Base-by-base conservation (phyloP, 805 yeast genomes). In the Wickerhamomyces rabaulensis region DNA sequence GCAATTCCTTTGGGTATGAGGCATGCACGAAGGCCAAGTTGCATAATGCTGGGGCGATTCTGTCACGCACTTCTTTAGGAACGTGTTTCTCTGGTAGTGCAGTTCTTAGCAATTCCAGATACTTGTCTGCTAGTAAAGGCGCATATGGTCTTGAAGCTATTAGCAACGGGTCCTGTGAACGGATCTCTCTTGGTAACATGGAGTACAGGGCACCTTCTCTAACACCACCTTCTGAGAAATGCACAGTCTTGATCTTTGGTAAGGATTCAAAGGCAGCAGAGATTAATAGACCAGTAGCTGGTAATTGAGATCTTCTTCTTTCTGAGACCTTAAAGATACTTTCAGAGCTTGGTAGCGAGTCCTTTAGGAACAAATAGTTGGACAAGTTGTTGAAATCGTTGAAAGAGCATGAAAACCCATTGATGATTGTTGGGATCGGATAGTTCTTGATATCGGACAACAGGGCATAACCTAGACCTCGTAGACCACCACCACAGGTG, bases 11-110 rank as follows among this genome's bases (percentile, higher is more conserved):
- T 26, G 89, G 87, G 58, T 83, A 84, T 8, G 89, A 80, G 27
- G 87, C 80, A 59, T 85, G 91, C 12, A 82, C 85, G 64, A 85
- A 86, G 2, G 89, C 85, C 43, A 84, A 67, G 57, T 86, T 84
- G 56, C 87, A 83, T 27, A 84, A 67, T 0, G 90, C 90, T 12
- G 85, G 86, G 5, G 81, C 80, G 10, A 86, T 73, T 53, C 90
- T 70, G 39, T 74, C 64, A 20, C 73, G 63, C 16, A 85, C 78
- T 49, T 82, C 80, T 17, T 61, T 60, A 5, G 91, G 91, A 2
- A 81, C 78, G 25, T 73, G 68, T 29, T 68, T 65, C 9, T 63
- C 64, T 2, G 92, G 91, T 21, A 85, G 63, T 1, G 87, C 82
- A 6, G 79, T 71, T 49, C 66, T 65, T 39, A 85, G 60, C 16